phyloP scores from a whole-genome alignment of 2,329 filamentous ascomycete genomes.

The Clonostachys rosea region DNA sequence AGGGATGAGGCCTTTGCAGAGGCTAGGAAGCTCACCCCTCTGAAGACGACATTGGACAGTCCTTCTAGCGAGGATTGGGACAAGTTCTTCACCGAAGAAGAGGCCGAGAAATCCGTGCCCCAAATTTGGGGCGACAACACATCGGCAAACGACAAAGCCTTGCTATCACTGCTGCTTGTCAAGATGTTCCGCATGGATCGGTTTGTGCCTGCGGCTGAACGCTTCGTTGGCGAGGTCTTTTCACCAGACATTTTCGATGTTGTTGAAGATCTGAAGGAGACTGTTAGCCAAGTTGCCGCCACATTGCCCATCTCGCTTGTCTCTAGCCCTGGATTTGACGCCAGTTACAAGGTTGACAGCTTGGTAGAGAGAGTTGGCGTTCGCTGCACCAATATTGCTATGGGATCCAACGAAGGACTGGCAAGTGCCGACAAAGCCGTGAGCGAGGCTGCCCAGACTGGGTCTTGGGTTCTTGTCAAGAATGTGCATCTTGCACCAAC shows the following conservation, averaged over 20 bases:
- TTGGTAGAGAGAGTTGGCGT: conserved; percentile 80
- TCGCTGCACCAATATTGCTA: conserved; percentile 93
- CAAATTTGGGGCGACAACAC: conserved; percentile 62
- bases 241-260: conserved; percentile 78
- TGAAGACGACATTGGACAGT: conserved; percentile 68
- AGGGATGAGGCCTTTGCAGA: conserved; percentile 65
- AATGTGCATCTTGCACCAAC: conserved; percentile 95
- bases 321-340: conserved; percentile 94
- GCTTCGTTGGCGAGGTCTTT: conserved; percentile 85
- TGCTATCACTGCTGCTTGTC: conserved; percentile 81
- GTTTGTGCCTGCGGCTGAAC: conserved; percentile 87
- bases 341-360: conserved; percentile 97
- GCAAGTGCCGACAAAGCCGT: conserved; percentile 94
- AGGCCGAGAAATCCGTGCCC: conserved; percentile 81
- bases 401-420: conserved; percentile 95
- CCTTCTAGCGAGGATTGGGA: conserved; percentile 67
- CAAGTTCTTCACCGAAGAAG: conserved; percentile 77
- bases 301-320: conserved; percentile 85
- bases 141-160: conserved; percentile 66
- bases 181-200: conserved; percentile 95
- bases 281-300: conserved; percentile 78
- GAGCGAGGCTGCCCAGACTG: conserved; percentile 82
- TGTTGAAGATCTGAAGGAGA: conserved; percentile 79
- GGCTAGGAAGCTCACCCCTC: conserved; percentile 63
- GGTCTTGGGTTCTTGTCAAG: conserved; percentile 96